Base-by-base conservation (phyloP, 2,329 filamentous ascomycete genomes). In the Neonectria neomacrospora region DNA sequence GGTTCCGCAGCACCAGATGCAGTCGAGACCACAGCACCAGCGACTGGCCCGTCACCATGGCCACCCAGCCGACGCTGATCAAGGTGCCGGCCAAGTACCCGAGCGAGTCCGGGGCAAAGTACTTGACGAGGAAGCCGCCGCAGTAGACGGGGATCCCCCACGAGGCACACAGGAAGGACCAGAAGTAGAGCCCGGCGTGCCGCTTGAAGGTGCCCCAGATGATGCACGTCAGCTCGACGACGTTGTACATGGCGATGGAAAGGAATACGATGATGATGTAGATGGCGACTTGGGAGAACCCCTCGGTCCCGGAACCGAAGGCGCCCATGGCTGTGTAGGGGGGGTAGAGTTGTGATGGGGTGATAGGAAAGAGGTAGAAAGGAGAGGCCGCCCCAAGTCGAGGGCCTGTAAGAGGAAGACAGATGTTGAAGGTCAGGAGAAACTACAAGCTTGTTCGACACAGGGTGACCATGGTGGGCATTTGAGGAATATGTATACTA, bases 21-120 rank as follows among this genome's bases (percentile, higher is more conserved):
- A 90, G 80, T 7, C 88, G 82, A 0, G 87, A 90, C 78, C 87
- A 90, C 1, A 90, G 78, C 1, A 90, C 88, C 12, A 89, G 69
- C 0, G 84, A 83, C 72, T 89, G 86, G 0, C 88, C 88, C 1
- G 86, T 88, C 0, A 90, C 83, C 85, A 90, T 88, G 2, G 67
- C 68, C 10, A 74, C 62, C 76, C 76, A 78, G 12, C 75, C 75
- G 2, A 70, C 14, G 2, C 53, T 16, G 37, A 75, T 75, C 1
- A 73, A 23, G 0, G 72, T 67, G 5, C 37, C 63, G 1, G 71
- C 71, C 3, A 72, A 41, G 28, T 71, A 75, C 1, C 68, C 71
- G 5, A 71, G 54, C 2, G 62, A 60, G 1, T 61, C 22, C 0
- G 68, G 53, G 1, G 66, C 64, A 47, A 67, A 73, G 53, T 74